A percentile compares a stretch with the other conserved stretches of the same genome.
Evolutionary conservation across 148 eudicot species (phyloP).

Genomic region (Pharnaceum exiguum): DNA sequence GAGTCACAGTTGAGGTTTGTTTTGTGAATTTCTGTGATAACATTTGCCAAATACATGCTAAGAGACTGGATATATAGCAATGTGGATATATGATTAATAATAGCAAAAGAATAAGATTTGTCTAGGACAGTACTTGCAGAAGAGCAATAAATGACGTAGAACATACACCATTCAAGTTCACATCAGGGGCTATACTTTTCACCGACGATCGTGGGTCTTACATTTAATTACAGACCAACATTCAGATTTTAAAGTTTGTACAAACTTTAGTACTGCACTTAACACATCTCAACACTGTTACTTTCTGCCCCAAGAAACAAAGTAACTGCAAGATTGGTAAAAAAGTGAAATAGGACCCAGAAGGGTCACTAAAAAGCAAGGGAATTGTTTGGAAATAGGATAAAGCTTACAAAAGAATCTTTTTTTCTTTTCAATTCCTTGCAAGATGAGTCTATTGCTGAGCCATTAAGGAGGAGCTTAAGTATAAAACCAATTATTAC

Average conservation of each 20-base stretch:
- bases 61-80: neutral
- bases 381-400: neutral
- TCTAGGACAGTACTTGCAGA: conserved; percentile 16
- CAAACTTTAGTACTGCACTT: conserved; percentile 1
- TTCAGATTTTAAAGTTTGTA: conserved; percentile 1
- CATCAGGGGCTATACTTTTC: conserved; percentile 1
- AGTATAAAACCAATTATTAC: too few species aligned
- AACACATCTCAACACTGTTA: neutral
- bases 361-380: neutral
- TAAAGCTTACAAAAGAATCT: too few species aligned
- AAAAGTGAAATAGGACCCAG: conserved; percentile 2
- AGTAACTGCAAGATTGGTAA: neutral
- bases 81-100: conserved; percentile 4
- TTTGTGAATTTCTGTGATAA: too few species aligned
- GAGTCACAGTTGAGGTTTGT: too few species aligned
- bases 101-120: conserved; percentile 6
- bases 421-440: too few species aligned
- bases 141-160: conserved; percentile 13
- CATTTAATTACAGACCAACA: conserved; percentile 6
- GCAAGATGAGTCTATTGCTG: too few species aligned
- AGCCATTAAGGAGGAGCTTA: too few species aligned
- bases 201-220: conserved; percentile 22
- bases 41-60: neutral
- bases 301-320: neutral
- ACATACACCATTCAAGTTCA: conserved; percentile 14